Evolutionary conservation across 495 filamentous ascomycete genomes (phyloP).

Genomic region (Aspergillus asperescens): DNA sequence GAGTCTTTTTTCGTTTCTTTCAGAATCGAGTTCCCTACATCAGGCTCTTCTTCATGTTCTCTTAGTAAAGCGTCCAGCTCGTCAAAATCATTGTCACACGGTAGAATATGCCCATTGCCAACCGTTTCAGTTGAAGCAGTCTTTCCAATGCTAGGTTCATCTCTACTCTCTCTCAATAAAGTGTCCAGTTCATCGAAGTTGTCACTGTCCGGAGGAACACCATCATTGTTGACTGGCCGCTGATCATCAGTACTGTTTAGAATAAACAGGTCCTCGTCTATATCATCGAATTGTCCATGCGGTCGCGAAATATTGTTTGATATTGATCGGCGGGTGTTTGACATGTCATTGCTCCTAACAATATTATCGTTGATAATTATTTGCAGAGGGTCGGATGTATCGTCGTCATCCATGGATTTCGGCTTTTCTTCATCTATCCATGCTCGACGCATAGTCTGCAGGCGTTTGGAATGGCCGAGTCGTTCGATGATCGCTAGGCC

Average conservation of each 20-base stretch:
- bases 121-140: neutral
- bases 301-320: neutral
- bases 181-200: slow-evolving; percentile 39
- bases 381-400: neutral
- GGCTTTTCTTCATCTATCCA: slow-evolving; percentile 77
- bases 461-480: slow-evolving; percentile 71
- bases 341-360: neutral
- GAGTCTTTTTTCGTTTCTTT: neutral
- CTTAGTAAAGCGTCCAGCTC: slow-evolving; percentile 36
- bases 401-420: slow-evolving; percentile 8
- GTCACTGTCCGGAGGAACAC: slow-evolving; percentile 23
- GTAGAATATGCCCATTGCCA: slow-evolving; percentile 6
- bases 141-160: neutral
- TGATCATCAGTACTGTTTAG: slow-evolving; percentile 18
- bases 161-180: slow-evolving; percentile 33
- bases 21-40: neutral
- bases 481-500: slow-evolving; percentile 91
- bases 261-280: slow-evolving; percentile 27
- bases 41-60: slow-evolving; percentile 26
- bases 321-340: neutral
- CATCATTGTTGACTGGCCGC: slow-evolving; percentile 3
- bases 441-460: slow-evolving; percentile 67
- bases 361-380: neutral
- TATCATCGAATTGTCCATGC: neutral
- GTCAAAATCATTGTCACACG: slow-evolving; percentile 25